Evolutionary conservation across 2,329 filamentous ascomycete species (phyloP).

Genomic region (Microdochium trichocladiopsis): DNA sequence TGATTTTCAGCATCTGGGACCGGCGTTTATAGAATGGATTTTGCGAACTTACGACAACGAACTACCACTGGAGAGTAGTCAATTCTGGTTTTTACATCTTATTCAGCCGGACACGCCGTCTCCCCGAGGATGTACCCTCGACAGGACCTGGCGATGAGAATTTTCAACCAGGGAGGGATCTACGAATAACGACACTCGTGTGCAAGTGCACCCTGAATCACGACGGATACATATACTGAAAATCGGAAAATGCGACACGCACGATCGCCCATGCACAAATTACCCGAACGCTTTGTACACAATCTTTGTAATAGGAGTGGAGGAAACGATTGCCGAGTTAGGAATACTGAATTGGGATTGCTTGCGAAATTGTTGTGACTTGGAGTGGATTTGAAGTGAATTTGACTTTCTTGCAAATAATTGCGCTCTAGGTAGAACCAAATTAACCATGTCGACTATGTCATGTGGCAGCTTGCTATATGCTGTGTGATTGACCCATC

Average conservation of each 20-base stretch:
- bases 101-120: not conserved
- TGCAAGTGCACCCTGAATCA: not conserved
- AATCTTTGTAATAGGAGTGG: not conserved
- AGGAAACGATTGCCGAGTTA: not conserved
- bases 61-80: not conserved
- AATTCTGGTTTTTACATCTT: not conserved
- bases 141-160: not conserved
- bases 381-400: not conserved
- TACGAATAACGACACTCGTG: not conserved
- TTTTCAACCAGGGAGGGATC: not conserved
- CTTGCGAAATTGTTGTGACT: not conserved
- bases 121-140: not conserved
- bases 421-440: not conserved
- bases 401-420: not conserved
- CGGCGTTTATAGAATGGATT: constrained; percentile 3
- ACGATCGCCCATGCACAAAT: not conserved
- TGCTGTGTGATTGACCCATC: too few species aligned
- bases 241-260: not conserved
- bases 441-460: not conserved
- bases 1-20: constrained; percentile 5
- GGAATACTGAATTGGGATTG: not conserved
- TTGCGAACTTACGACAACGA: not conserved
- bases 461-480: too few species aligned
- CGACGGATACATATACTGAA: not conserved
- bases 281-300: not conserved